phyloP scores from a whole-genome alignment of 1,139 yeast genomes.

The Blastobotrys serpentis region DNA sequence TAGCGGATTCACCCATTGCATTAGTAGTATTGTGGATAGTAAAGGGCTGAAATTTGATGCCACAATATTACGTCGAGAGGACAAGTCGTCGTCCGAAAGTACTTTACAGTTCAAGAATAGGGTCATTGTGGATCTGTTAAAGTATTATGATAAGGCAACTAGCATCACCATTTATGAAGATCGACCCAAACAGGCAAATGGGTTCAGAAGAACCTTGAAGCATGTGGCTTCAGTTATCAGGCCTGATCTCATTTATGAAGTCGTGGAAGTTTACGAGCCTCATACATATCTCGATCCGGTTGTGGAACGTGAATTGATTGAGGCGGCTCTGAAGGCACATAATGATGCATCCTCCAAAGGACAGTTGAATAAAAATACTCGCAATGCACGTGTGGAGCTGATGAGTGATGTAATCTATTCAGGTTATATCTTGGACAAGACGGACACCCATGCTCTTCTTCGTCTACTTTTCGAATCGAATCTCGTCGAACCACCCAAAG shows the following conservation, averaged over 20 bases:
- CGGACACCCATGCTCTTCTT: constrained; percentile 22
- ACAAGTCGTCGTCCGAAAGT: constrained; percentile 19
- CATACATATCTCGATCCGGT: constrained; percentile 36
- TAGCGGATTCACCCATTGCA: constrained; percentile 32
- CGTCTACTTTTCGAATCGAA: constrained; percentile 5
- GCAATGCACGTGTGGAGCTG: constrained; percentile 25
- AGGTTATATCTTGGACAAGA: constrained; percentile 31
- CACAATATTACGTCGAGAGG: constrained; percentile 39
- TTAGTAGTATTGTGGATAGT: constrained; percentile 34
- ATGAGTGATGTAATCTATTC: constrained; percentile 31
- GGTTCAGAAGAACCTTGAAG: constrained; percentile 37
- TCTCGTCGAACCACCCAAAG: constrained; percentile 6
- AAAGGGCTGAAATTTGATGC: constrained; percentile 41
- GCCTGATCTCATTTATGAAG: constrained; percentile 28
- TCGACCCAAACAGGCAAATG: constrained; percentile 40
- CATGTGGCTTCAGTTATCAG: constrained; percentile 32
- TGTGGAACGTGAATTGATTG: constrained; percentile 35
- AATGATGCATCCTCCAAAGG: constrained; percentile 29
- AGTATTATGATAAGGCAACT: constrained; percentile 33
- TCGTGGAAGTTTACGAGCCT: constrained; percentile 35
- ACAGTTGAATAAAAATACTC: constrained; percentile 18
- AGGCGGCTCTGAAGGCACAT: constrained; percentile 35
- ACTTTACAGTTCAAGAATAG: constrained; percentile 42
- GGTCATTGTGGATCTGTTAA: constrained; percentile 39
- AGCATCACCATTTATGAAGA: constrained; percentile 46